Base-by-base conservation (phyloP, 768 basidiomycete genomes). In the Pholiota molesta region DNA sequence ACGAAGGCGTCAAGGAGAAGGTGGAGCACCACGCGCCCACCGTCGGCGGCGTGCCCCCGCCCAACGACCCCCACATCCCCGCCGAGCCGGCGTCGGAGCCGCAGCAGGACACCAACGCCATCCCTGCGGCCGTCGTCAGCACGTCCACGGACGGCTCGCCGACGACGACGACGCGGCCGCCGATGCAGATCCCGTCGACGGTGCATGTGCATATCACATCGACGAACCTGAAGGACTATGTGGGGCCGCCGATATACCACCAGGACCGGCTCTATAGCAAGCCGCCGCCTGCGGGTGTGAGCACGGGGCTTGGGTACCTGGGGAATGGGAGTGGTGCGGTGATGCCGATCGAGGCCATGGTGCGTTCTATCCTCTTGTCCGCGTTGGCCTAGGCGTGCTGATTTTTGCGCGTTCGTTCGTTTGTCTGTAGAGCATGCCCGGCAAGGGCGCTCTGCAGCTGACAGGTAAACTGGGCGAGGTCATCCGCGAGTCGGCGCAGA, bases 381-480 rank as follows among this genome's bases (percentile, higher is more conserved):
- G 6, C 31, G 31, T 31, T 31, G 9, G 9, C 31, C 9, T 31
- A n/a, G 28, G 7, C 29, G 7, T 17, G 7, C 35, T 52, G 42
- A 14, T 35, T 31, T 65, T 47, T 4, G 39, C 8, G 3, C 28
- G 26, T 26, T 26, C 26, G 26, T 26, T 26, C 26, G 2, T 26
- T 2, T 26, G 26, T 26, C 4, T 26, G n/a, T 72, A 95, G 94
- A 88, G 88, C 55, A 99, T 97, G 95, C 96, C 97, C 26, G 97
- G 97, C 2, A 97, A 97, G 73, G 97, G 97, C 13, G 83, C 83
- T 16, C 80, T 99, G 2, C 95, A 95, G 67, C 78, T 99, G 8
- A 99, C 97, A 0, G 97, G 97, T 40, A 99, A 99, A 77, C 89
- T 99, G 4, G 97, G 97, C 47, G 97, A 99, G 69, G 97, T 99